Base-by-base conservation (phyloP, 345 rosid species). In the Moricandia arvensis region DNA sequence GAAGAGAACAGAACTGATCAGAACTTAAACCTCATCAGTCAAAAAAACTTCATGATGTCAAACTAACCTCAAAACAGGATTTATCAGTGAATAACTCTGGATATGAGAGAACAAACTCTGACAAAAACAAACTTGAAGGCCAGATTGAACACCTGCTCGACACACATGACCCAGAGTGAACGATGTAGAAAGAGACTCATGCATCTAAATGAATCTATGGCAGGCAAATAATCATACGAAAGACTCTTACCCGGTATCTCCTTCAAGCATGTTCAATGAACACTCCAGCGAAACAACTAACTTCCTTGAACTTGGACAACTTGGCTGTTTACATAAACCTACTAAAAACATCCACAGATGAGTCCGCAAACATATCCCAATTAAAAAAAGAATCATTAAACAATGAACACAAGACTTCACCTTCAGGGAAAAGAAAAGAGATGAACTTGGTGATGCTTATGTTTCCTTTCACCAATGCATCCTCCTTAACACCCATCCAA, bases 191-290 rank as follows among this genome's bases (percentile, higher is more conserved):
- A 3, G 57, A 16, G 34, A 47, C 76, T 11, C 3, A 0, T 17
- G 62, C 13, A 35, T 5, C 13, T 8, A 71, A 45, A 59, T 59
- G 35, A 59, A 59, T 59, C 66, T 13, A 10, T n/a, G n/a, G 16
- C 15, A 51, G 78, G 11, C 24, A 66, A 53, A 26, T 31, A 8
- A 59, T 38, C 61, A 34, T 41, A 51, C 10, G 16, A 47, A 53
- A 21, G 15, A 77, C 35, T 38, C 84, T 59, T 80, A 90, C 96
- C 96, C 91, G 0, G 93, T 91, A 81, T 90, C 98, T 75, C 98
- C 97, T 85, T 89, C 91, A 69, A 91, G 92, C 91, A 91, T 90
- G 82, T 91, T 89, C 55, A 87, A 87, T 15, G 93, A 91, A 80
- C 98, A 91, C 18, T 74, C 83, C 49, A 94, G 71, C 0, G 85